phyloP scores from a whole-genome alignment of 495 filamentous ascomycete species.

The Amniculicola lignicola region DNA sequence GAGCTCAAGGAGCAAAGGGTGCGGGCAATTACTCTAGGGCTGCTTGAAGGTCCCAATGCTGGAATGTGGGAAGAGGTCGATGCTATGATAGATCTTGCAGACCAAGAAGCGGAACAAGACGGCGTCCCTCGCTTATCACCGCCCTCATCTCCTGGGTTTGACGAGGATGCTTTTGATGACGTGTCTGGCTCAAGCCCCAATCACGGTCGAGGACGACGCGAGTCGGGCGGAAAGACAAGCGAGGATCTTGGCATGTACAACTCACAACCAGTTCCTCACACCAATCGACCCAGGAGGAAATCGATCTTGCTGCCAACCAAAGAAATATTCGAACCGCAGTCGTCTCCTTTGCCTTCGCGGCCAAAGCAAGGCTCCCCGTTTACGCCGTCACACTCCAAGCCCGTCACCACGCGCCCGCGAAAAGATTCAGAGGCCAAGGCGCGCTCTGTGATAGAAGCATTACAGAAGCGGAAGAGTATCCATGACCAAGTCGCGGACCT shows the following conservation, averaged over 20 bases:
- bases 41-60: constrained; percentile 35
- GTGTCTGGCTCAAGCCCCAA: constrained; percentile 27
- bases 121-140: constrained; percentile 37
- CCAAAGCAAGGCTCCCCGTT: constrained; percentile 5
- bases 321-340: constrained; percentile 55
- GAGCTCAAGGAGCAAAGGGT: constrained; percentile 45
- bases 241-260: constrained; percentile 21
- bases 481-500: constrained; percentile 49
- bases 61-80: constrained; percentile 43
- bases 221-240: constrained; percentile 24
- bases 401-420: constrained; percentile 35
- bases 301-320: constrained; percentile 46
- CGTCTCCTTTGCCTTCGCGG: constrained; percentile 11
- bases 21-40: constrained; percentile 37
- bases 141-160: constrained; percentile 42
- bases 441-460: constrained; percentile 75
- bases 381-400: constrained; percentile 7
- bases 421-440: constrained; percentile 62
- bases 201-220: constrained; percentile 24
- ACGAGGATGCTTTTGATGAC: constrained; percentile 41
- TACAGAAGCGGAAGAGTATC: constrained; percentile 64
- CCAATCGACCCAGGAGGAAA: constrained; percentile 28
- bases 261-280: neutral
- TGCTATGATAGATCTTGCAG: constrained; percentile 47
- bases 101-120: constrained; percentile 42